Conservation (phyloP, 306 rosid species). For the Inga oerstediana region DNA sequence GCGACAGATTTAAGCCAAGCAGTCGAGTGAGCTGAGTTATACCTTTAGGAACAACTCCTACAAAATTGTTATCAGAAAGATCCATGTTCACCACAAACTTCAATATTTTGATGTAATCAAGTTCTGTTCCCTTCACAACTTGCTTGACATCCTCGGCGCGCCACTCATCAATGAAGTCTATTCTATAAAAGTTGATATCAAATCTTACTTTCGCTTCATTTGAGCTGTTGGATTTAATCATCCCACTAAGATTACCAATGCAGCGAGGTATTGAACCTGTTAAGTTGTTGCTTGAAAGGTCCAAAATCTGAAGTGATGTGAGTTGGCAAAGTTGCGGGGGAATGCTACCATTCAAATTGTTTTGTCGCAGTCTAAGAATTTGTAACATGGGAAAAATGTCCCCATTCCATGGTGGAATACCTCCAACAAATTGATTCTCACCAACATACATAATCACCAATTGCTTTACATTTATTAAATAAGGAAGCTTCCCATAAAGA, state of each 20-base stretch:
- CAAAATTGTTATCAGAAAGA: not conserved
- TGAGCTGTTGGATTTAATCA: not conserved
- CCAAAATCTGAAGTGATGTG: not conserved
- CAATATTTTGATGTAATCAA: conserved; percentile 9
- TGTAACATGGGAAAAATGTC: not conserved
- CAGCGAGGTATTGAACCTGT: not conserved
- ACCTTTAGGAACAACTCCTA: not conserved
- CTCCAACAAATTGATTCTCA: not conserved
- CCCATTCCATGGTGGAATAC: not conserved
- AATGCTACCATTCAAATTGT: not conserved
- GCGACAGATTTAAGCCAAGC: not conserved
- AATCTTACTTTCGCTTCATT: not conserved
- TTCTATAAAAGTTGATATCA: not conserved
- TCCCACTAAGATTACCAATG: not conserved
- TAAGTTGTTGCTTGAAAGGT: not conserved
- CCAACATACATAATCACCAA: not conserved
- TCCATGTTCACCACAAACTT: conserved; percentile 1
- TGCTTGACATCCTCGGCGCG: not conserved
- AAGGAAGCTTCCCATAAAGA: not conserved
- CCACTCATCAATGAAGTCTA: not conserved
- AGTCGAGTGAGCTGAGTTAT: not conserved
- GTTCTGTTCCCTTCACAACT: not conserved
- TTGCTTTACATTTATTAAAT: not conserved
- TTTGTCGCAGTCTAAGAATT: not conserved
- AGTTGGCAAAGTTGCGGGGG: not conserved